Evolutionary conservation across 2,329 filamentous ascomycete species (phyloP).

Genomic region (Penicillium italicum): DNA sequence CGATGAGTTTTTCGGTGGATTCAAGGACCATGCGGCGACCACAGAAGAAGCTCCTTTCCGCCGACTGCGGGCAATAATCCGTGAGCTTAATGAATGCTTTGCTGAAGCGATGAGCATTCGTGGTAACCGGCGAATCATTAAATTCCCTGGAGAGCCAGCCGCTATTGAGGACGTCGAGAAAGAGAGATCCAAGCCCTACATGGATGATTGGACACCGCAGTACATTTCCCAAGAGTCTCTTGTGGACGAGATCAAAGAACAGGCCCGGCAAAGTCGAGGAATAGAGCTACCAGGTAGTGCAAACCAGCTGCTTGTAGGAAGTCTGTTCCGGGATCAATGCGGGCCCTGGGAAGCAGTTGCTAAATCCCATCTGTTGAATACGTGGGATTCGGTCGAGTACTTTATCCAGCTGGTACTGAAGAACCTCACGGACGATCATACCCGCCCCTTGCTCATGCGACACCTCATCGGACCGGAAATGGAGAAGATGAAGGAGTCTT

Average conservation of each 20-base stretch:
- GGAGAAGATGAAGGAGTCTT: neutral
- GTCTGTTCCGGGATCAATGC: slow-evolving; percentile 35
- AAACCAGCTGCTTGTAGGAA: slow-evolving; percentile 33
- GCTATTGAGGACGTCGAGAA: neutral
- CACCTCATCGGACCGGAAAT: neutral
- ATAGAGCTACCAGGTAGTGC: slow-evolving; percentile 36
- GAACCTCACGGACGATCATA: neutral
- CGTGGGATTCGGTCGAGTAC: neutral
- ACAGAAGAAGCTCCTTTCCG: neutral
- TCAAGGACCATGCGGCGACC: neutral
- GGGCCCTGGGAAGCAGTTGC: slow-evolving; percentile 33
- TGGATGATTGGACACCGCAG: slow-evolving; percentile 11
- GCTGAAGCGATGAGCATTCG: neutral
- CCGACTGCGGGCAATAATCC: neutral
- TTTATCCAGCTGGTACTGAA: neutral
- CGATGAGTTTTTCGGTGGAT: slow-evolving; percentile 40
- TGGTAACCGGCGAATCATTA: slow-evolving; percentile 5
- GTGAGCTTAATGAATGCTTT: neutral
- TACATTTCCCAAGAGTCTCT: slow-evolving; percentile 1
- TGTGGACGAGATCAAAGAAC: slow-evolving; percentile 23
- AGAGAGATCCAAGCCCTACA: slow-evolving; percentile 13
- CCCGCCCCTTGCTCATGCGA: neutral
- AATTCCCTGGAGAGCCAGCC: neutral
- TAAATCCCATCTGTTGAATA: slow-evolving; percentile 18
- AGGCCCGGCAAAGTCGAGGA: slow-evolving; percentile 28